phyloP scores from a whole-genome alignment of 306 rosid genomes.

The Potentilla sterilis region DNA sequence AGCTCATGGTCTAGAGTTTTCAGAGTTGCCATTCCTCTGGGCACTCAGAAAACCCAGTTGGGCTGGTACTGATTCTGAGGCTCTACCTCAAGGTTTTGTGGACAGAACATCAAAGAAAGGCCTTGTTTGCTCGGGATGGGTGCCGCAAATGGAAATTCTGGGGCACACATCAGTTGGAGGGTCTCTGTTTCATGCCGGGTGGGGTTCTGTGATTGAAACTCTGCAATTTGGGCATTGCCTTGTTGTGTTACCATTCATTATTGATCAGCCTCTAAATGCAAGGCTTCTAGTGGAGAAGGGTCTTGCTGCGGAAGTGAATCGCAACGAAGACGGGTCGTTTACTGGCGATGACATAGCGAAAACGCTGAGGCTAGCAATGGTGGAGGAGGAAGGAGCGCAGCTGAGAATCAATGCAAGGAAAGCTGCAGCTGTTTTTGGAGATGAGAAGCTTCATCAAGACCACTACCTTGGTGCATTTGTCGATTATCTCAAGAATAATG shows the following conservation, averaged over 20 bases:
- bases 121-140: conserved; percentile 33
- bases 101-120: conserved; percentile 33
- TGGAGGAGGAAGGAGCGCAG: conserved; percentile 35
- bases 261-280: conserved; percentile 44
- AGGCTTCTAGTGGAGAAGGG: conserved; percentile 41
- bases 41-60: conserved; percentile 40
- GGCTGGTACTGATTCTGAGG: conserved; percentile 19
- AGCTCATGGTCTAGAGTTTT: conserved; percentile 49
- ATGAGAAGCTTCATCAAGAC: conserved; percentile 20
- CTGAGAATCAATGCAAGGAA: conserved; percentile 31
- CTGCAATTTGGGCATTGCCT: conserved; percentile 42
- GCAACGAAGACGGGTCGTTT: conserved; percentile 37
- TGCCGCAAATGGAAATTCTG: conserved; percentile 36
- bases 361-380: conserved; percentile 29
- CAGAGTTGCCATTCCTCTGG: conserved; percentile 46
- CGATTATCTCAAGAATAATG: not conserved
- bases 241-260: conserved; percentile 32
- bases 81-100: conserved; percentile 29
- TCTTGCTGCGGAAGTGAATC: conserved; percentile 36
- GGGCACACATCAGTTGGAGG: conserved; percentile 47
- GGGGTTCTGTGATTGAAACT: conserved; percentile 46
- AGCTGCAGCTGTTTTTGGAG: conserved; percentile 23
- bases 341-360: conserved; percentile 33
- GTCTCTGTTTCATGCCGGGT: conserved; percentile 41
- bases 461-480: conserved; percentile 22